Conservation (phyloP, 2,329 filamentous ascomycete genomes). For the Aulographum hederae region DNA sequence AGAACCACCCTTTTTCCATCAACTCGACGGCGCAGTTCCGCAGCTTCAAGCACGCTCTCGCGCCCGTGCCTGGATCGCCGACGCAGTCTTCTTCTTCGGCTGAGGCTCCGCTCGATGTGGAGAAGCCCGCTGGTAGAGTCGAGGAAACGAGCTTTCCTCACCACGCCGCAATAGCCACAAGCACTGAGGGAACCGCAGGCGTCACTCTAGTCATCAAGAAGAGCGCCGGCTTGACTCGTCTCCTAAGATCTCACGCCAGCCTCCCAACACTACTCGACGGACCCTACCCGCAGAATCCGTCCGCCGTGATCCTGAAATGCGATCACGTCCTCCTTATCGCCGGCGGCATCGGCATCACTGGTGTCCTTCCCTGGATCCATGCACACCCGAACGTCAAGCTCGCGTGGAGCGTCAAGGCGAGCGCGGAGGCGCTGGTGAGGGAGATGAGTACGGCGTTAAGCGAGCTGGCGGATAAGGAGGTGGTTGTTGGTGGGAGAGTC, state of each 20-base stretch:
- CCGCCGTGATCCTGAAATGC: constrained; percentile 6
- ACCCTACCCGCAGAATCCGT: constrained; percentile 17
- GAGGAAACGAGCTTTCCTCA: too few species aligned
- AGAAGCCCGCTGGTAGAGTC: too few species aligned
- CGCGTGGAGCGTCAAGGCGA: constrained; percentile 16
- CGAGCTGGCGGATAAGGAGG: constrained; percentile 12
- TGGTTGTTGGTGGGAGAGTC: constrained; percentile 17
- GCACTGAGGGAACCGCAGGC: constrained; percentile 5
- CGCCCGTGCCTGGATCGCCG: too few species aligned
- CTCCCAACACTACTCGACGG: constrained; percentile 22
- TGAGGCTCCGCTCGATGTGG: too few species aligned
- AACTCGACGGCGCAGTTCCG: constrained; percentile 7
- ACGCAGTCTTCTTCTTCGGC: too few species aligned
- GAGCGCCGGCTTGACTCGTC: constrained; percentile 17
- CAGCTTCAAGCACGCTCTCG: neutral
- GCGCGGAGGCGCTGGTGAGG: constrained; percentile 9
- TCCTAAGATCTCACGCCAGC: constrained; percentile 9
- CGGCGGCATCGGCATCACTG: constrained; percentile 32
- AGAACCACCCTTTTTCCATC: constrained; percentile 37
- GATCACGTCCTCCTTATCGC: constrained; percentile 12
- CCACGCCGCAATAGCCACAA: neutral
- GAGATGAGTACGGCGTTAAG: constrained; percentile 10
- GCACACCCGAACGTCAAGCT: constrained; percentile 18
- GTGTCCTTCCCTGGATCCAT: constrained; percentile 17
- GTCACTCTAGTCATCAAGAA: constrained; percentile 21